Evolutionary conservation across 345 rosid genomes (phyloP), one percentile per base, ranked within the genome.

Genomic region (Fremontodendron californicum): DNA sequence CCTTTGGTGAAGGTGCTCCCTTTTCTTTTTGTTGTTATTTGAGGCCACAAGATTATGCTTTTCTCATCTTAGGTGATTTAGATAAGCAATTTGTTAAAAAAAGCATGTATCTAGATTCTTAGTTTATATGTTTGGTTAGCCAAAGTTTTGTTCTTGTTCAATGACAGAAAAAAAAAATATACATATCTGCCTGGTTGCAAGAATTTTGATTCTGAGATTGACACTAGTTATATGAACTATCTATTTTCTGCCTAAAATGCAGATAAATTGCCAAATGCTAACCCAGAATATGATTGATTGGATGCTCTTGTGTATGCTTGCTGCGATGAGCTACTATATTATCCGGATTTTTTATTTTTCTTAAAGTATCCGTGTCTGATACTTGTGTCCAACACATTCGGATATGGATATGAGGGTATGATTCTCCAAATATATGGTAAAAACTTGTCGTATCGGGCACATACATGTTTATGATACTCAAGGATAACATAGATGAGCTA

Each of bases 171-270:
- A 23, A 42, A 16, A 58, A 25, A 27, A 58, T 21, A 16, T 43
- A 40, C 51, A 43, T 29, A 42, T 27, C n/a, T 58, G 68, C 67
- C 39, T 9, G 69, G 31, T 29, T 60, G 69, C 69, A 75, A 75
- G 69, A 75, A 45, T 61, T 75, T 60, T 60, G 55, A 27, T 60
- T 60, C 11, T 58, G 77, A 23, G 77, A 43, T 49, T 4, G 42
- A 49, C 23, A 49, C 6, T 35, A 1, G 52, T 66, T 6, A 5
- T 51, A 16, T 52, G 58, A 25, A 25, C 3, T 46, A 16, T 18
- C 0, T 15, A 3, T 45, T 69, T 23, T 69, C 40, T 69, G 55
- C 57, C n/a, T 45, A 3, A n/a, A 66, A 12, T 18, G 45, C 3
- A 11, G 19, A 67, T 25, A 23, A 69, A 29, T 45, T 46, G 73